A percentile compares a stretch with the other conserved stretches of the same genome.
Evolutionary conservation across 2,329 filamentous ascomycete species (phyloP).

Genomic region (Pseudogymnoascus sp.): DNA sequence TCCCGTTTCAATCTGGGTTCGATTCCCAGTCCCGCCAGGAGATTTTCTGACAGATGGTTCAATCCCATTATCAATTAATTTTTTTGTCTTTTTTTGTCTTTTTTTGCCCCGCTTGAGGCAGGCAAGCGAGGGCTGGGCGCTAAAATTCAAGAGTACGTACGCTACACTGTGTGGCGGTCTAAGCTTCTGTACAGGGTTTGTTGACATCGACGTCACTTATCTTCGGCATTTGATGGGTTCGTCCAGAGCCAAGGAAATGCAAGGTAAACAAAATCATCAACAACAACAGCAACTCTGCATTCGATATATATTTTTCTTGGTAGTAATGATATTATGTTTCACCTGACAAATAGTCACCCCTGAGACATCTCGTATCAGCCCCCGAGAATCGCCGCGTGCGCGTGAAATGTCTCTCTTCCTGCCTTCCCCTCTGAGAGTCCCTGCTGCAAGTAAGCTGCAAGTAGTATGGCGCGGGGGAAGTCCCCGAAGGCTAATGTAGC

Average conservation of each 20-base stretch:
- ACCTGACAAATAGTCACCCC: not conserved
- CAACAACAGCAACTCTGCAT: not conserved
- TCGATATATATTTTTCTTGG: not conserved
- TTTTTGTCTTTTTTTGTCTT: not conserved
- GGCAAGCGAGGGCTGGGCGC: not conserved
- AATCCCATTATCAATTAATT: too few relatives aligned
- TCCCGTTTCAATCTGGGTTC: slow-evolving; percentile 10
- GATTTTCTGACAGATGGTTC: too few relatives aligned
- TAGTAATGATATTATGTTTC: not conserved
- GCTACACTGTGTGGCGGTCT: too few relatives aligned
- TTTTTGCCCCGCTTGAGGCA: not conserved
- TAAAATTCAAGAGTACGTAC: not conserved
- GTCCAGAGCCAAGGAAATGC: not conserved
- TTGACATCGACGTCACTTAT: not conserved
- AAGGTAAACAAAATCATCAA: not conserved
- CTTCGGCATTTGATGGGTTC: not conserved
- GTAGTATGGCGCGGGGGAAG: not conserved
- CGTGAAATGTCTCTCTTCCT: not conserved
- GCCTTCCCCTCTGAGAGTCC: not conserved
- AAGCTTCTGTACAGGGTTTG: not conserved
- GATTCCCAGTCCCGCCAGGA: slow-evolving; percentile 10
- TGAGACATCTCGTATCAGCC: not conserved
- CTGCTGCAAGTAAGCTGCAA: not conserved
- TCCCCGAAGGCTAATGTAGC: not conserved
- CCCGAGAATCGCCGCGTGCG: not conserved